phyloP scores from a whole-genome alignment of 2,329 filamentous ascomycete genomes.

The Colletotrichum aenigma region DNA sequence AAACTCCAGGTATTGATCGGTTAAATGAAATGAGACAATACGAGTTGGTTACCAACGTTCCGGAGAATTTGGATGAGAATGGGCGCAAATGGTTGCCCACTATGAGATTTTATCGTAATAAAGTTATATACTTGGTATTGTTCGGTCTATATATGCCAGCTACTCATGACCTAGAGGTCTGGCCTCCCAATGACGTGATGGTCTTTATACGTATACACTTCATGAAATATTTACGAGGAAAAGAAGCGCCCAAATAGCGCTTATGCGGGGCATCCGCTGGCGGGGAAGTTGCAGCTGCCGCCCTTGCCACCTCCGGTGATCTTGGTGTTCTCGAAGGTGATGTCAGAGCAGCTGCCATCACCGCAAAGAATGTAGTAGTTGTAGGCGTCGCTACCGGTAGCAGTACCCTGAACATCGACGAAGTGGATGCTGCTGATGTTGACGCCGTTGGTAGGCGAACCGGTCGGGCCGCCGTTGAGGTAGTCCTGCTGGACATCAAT shows the following conservation, averaged over 20 bases:
- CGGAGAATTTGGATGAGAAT: not conserved
- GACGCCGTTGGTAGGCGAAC: constrained; percentile 12
- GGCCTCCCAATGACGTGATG: not conserved
- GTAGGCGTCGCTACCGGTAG: not conserved
- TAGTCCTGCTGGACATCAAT: constrained; percentile 20
- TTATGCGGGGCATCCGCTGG: constrained; percentile 7
- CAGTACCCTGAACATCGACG: constrained; percentile 7
- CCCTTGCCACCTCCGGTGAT: constrained; percentile 14
- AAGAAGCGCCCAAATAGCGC: not conserved
- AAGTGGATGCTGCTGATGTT: constrained; percentile 4
- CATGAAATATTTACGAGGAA: not conserved
- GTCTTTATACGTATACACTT: not conserved
- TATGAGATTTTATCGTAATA: not conserved
- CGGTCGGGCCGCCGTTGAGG: constrained; percentile 18
- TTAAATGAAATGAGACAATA: not conserved
- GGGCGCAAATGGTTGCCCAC: not conserved
- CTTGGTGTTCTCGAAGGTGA: constrained; percentile 12
- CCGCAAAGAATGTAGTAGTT: constrained; percentile 20
- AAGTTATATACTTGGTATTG: not conserved
- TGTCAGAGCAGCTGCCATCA: constrained; percentile 12
- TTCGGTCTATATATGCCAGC: not conserved
- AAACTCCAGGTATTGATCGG: not conserved
- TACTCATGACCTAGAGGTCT: not conserved
- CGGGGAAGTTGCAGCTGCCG: constrained; percentile 13
- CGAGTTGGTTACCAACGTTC: not conserved